Base-by-base conservation (phyloP, 2,329 filamentous ascomycete species). In the Cladosporium sp. region DNA sequence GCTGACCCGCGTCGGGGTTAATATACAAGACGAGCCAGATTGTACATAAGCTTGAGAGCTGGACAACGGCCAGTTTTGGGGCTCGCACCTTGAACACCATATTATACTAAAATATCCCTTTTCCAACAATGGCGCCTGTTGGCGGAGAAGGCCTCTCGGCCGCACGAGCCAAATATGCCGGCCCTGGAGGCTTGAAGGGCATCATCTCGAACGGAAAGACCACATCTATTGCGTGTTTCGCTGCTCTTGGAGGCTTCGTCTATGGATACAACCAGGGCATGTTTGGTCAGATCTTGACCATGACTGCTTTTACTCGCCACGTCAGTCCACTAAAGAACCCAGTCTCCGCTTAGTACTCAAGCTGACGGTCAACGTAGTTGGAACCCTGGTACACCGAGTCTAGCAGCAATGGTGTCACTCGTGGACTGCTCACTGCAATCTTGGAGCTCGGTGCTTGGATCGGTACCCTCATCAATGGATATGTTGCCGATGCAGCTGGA, bases 391-490 rank as follows among this genome's bases (percentile, higher is more conserved):
- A 63, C 50, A 56, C 33, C 14, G 35, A 44, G 4, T 12, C 18
- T 28, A 11, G 29, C 3, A 23, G 23, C n/a, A 12, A 35, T 21
- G 56, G 56, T 23, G 35, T 35, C 18, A 56, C 31, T 1, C 50
- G 61, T 21, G 61, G 61, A 28, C 23, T 63, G 14, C 61, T 65
- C 29, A 65, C 53, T 18, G 53, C 61, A 5, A 63, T 63, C 10
- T 14, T 63, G 31, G 61, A 63, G 35, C 61, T 63, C 12, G 61
- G 61, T 62, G 89, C 89, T 49, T 91, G 89, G 89, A 73, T 91
- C 18, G 90, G 90, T 29, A 85, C 88, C 0, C 77, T 92, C 1
- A 80, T 89, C 28, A 90, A 86, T 1, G 88, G 89, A 1, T 88
- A 89, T 70, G 55, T 69, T 23, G 67, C 67, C 7, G 67, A 70